Base-by-base conservation (phyloP, 768 basidiomycete species). In the Leccinum disarticulatum region DNA sequence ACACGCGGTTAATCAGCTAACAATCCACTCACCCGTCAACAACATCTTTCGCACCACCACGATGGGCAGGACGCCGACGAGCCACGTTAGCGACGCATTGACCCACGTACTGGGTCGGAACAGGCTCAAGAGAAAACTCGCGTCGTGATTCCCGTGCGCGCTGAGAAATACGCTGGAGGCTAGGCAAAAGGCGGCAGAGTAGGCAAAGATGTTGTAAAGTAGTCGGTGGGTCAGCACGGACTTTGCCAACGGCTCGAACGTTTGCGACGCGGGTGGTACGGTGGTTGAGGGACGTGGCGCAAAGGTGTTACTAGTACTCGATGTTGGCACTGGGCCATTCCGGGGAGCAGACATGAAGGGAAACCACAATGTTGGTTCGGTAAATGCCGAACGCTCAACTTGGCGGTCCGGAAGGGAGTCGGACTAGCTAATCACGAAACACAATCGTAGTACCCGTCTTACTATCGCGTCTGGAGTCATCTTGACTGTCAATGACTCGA, bases 241-340 rank as follows among this genome's bases (percentile, higher is more conserved):
- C 66, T 87, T 89, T 2, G 85, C 81, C 49, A 84, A 80, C 9
- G 88, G 88, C 62, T 89, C 86, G 68, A 85, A 91, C 1, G 78
- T 73, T 63, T 85, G 80, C 6, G 80, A 73, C 2, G 88, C 71
- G 0, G 85, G 78, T 1, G 87, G 86, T 6, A 90, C 73, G 1
- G 80, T 74, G 0, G 84, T 83, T 2, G 86, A 73, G 0, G 84
- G 74, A 53, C 82, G 82, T n/a, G 79, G 65, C 1, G 64, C 63
- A 31, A 70, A 64, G 19, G 64, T 69, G 1, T 74, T 73, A 25
- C 72, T 49, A 8, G 47, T 47, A 25, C 50, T 54, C 22, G 22
- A 1, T 19, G 52, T 41, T n/a, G 53, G 47, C 11, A 30, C 36
- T 38, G 41, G 3, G 41, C n/a, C 49, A 30, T 52, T 60, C 6